Base-by-base conservation (phyloP, 495 filamentous ascomycete species). In the Xylaria scruposa region DNA sequence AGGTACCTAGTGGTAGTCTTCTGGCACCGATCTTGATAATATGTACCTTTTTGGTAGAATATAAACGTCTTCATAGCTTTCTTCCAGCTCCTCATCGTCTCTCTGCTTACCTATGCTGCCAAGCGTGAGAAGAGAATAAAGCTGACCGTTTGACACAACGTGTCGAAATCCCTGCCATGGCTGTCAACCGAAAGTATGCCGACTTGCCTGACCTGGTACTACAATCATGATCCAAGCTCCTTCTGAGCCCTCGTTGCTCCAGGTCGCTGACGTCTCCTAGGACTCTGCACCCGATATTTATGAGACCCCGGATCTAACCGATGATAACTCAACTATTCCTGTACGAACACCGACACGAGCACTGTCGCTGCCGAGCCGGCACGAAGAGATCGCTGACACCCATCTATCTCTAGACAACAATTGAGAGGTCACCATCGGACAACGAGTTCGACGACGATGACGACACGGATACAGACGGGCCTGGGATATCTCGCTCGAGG, bases 211-310 rank as follows among this genome's bases (percentile, higher is more conserved):
- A 97, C 78, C 81, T 97, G 77, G 93, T 96, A 84, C 75, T 86
- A 70, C 12, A 56, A 46, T 17, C 47, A 60, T 15, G 24, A 60
- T 60, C 58, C 33, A 29, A 36, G 58, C 58, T 60, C 21, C 19
- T 36, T 51, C 54, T 29, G 31, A 31, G 54, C 44, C 21, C 21
- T 62, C 60, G 36, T 9, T 67, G 59, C 47, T 73, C 8, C 47
- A 47, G 31, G 36, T 46, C 4, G 26, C 56, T 60, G 44, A 71
- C 40, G 21, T 51, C 61, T 44, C 4, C 24, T 71, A 96, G 94
- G 95, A 98, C 78, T 90, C 89, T 31, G 93, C 94, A 31, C 95
- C 94, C 80, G 95, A 97, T 78, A 92, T 97, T 76, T 98, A 98
- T 83, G 95, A 97, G 83, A 97, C 95, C 59, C 95, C 95, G 76